Evolutionary conservation across 1,139 yeast genomes (phyloP).

Genomic region (Candida gigantensis): DNA sequence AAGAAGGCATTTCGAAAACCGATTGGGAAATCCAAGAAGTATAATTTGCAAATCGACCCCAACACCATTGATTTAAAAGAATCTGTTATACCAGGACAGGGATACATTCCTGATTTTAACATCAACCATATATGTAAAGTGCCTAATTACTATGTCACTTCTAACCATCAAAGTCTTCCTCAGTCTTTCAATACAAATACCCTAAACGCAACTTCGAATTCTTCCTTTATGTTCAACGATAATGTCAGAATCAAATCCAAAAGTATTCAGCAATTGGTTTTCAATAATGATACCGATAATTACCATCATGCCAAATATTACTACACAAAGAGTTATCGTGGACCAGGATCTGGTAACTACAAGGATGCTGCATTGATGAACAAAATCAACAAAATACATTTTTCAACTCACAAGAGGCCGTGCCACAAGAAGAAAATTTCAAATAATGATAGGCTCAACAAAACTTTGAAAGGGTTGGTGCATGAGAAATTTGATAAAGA

Average conservation of each 20-base stretch:
- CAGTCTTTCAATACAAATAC: constrained; percentile 19
- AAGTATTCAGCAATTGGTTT: constrained; percentile 37
- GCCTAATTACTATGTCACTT: constrained; percentile 44
- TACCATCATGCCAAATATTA: constrained; percentile 39
- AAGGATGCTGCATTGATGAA: constrained; percentile 48
- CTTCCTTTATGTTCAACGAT: constrained; percentile 24
- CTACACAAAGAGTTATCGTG: constrained; percentile 43
- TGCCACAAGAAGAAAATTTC: constrained; percentile 19
- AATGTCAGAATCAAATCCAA: constrained; percentile 29
- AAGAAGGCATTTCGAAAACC: constrained; percentile 25
- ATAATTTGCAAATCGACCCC: constrained; percentile 38
- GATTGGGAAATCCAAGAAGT: constrained; percentile 33
- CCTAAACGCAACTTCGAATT: constrained; percentile 21
- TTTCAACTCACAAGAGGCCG: constrained; percentile 18
- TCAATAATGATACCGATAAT: constrained; percentile 38
- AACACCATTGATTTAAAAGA: constrained; percentile 42
- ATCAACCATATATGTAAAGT: constrained; percentile 44
- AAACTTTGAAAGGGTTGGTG: constrained; percentile 40
- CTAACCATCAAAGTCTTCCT: constrained; percentile 23
- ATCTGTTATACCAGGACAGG: constrained; percentile 48
- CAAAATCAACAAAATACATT: constrained; percentile 37
- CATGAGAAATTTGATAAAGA: constrained; percentile 37
- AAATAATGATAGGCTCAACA: constrained; percentile 22
- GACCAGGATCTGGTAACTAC: constrained; percentile 51
- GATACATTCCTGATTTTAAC: constrained; percentile 46